phyloP scores from a whole-genome alignment of 2,329 filamentous ascomycete species.

The Xylaria hypoxylon region DNA sequence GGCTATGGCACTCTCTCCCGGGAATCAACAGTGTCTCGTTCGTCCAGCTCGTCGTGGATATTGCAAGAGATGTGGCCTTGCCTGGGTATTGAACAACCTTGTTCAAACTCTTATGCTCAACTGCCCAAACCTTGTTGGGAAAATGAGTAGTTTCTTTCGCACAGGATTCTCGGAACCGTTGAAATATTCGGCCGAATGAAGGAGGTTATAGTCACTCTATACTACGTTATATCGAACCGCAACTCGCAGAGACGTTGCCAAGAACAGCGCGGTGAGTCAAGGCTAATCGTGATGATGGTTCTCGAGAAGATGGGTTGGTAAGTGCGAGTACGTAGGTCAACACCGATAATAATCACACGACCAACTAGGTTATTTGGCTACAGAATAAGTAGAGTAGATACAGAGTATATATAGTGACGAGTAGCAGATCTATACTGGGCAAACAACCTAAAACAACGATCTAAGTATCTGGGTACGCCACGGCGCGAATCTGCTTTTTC shows the following conservation, averaged over 20 bases:
- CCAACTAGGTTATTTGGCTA: background rate
- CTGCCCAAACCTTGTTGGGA: too few species aligned
- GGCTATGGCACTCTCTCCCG: too few species aligned
- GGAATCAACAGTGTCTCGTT: too few species aligned
- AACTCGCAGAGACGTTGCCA: background rate
- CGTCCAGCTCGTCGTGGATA: too few species aligned
- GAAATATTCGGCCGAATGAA: too few species aligned
- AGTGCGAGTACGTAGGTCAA: background rate
- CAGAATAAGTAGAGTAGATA: background rate
- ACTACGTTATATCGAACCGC: too few species aligned
- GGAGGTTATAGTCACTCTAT: too few species aligned
- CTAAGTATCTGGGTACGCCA: background rate
- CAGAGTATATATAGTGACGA: background rate
- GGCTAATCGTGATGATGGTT: background rate
- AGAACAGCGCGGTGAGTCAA: background rate
- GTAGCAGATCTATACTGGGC: background rate
- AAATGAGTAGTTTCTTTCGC: too few species aligned
- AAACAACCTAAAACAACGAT: background rate
- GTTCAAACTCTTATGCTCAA: too few species aligned
- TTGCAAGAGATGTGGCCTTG: too few species aligned
- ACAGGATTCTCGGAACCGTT: too few species aligned
- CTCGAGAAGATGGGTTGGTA: background rate
- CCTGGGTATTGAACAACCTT: too few species aligned
- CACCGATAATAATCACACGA: background rate
- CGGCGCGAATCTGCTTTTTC: conserved; percentile 7